Evolutionary conservation across 495 filamentous ascomycete genomes (phyloP).

Genomic region (Neurospora sublineolata): DNA sequence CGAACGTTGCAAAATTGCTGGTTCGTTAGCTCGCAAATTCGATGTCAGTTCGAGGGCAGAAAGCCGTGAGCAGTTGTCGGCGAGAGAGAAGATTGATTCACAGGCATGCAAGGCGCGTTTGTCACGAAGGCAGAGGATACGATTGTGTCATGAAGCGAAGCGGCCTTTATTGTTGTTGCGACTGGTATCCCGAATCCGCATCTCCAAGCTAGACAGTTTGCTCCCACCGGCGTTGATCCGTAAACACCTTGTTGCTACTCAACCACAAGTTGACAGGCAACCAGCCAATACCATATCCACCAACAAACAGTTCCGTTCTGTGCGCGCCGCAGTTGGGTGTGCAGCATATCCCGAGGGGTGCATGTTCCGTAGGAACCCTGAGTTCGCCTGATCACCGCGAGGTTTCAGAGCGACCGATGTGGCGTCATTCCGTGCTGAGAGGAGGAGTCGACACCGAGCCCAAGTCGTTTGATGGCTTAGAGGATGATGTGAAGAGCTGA

Average conservation of each 20-base stretch:
- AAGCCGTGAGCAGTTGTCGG: neutral
- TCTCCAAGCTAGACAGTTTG: constrained; percentile 12
- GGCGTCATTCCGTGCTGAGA: constrained; percentile 9
- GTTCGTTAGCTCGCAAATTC: neutral
- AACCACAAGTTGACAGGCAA: constrained; percentile 19
- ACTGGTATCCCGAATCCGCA: constrained; percentile 9
- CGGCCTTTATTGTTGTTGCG: neutral
- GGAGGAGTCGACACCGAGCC: constrained; percentile 5
- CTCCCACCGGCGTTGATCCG: constrained; percentile 8
- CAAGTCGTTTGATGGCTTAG: constrained; percentile 10
- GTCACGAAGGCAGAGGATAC: neutral
- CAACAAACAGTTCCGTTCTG: constrained; percentile 10
- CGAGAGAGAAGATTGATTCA: neutral
- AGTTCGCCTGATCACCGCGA: constrained; percentile 6
- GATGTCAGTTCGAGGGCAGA: constrained; percentile 6
- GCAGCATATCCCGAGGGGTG: constrained; percentile 1
- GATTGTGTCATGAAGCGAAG: neutral
- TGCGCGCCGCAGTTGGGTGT: neutral
- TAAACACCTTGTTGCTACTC: constrained; percentile 15
- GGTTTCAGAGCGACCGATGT: constrained; percentile 7
- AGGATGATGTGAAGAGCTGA: constrained; percentile 13
- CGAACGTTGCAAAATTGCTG: neutral
- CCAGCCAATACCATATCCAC: constrained; percentile 16
- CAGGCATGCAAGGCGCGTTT: neutral
- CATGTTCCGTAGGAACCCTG: constrained; percentile 8